Evolutionary conservation across 2,329 filamentous ascomycete genomes (phyloP).

Genomic region (Shiraia sp.): DNA sequence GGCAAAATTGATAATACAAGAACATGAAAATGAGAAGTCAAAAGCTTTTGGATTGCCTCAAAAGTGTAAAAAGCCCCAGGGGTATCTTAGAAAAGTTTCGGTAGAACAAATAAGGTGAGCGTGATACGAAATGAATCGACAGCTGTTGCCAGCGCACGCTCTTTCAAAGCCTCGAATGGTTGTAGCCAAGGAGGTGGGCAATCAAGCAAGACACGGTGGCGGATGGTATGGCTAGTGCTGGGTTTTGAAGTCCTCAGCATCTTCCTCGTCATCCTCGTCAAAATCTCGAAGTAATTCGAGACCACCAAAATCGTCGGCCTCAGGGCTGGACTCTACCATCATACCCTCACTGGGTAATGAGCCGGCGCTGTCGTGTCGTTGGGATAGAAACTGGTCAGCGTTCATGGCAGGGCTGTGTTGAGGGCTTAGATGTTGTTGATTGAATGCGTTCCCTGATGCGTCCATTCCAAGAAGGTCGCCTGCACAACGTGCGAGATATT

Average conservation of each 20-base stretch:
- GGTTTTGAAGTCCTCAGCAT: neutral
- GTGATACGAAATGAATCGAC: too few species aligned
- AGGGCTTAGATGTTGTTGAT: slow-evolving; percentile 6
- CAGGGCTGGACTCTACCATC: slow-evolving; percentile 13
- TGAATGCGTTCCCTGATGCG: slow-evolving; percentile 8
- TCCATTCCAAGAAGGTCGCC: slow-evolving; percentile 39
- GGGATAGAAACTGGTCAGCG: slow-evolving; percentile 5
- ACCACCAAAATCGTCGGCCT: slow-evolving; percentile 28
- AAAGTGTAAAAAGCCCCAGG: too few species aligned
- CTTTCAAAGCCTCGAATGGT: too few species aligned
- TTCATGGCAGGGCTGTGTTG: slow-evolving; percentile 9
- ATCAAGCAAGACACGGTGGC: too few species aligned
- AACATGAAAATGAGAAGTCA: too few species aligned
- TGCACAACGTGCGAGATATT: slow-evolving; percentile 43
- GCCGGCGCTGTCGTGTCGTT: slow-evolving; percentile 15
- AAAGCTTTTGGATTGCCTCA: too few species aligned
- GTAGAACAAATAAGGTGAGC: too few species aligned
- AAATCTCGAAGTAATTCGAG: slow-evolving; percentile 39
- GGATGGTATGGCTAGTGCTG: too few species aligned
- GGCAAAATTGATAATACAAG: too few species aligned
- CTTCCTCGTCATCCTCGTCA: slow-evolving; percentile 31
- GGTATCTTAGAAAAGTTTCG: too few species aligned
- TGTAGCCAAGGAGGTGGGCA: too few species aligned
- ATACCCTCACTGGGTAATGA: slow-evolving; percentile 13
- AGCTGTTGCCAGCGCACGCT: too few species aligned